Base-by-base conservation (phyloP, 768 basidiomycete genomes). In the Boletus reticuloceps region DNA sequence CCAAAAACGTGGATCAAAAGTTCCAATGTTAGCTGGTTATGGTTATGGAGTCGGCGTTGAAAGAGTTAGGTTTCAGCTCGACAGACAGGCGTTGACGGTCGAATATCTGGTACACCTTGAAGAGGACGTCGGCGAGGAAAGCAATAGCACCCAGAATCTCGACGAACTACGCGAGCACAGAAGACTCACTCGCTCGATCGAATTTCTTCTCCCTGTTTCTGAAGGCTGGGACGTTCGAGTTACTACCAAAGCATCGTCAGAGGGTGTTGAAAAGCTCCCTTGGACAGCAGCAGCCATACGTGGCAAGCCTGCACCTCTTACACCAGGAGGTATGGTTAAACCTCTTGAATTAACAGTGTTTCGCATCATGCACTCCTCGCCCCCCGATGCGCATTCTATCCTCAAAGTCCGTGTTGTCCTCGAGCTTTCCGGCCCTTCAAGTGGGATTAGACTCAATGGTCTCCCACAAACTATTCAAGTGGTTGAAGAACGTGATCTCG, bases 141-240 rank as follows among this genome's bases (percentile, higher is more conserved):
- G 41, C 43, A 42, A 34, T 25, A 45, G 12, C 32, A 65, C 68
- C 39, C 72, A 81, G 29, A 84, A 80, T 50, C 69, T 88, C 54
- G 85, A 89, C 41, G 88, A 87, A 51, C 70, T 91, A 17, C 82
- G 84, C 42, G 92, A 91, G 65, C 80, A 82, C 52, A 77, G 81
- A 52, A 79, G 90, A 41, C 75, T 92, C 17, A 85, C 84, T 19
- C 80, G 93, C 38, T 84, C 88, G 2, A 77, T 95, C 44, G 91
- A 97, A 74, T 90, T 87, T 64, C 74, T 84, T n/a, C 70, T 98
- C 32, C 90, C 91, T 5, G 77, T 82, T 2, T 73, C 77, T 17
- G 85, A 88, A 58, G 89, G 91, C 27, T 98, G 91, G 94, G 93
- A 94, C 62, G 82, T 94, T 1, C 91, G 88, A 61, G 75, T 96